Evolutionary conservation across 805 yeast genomes (phyloP).

Genomic region (Monosporozyma aquatica): DNA sequence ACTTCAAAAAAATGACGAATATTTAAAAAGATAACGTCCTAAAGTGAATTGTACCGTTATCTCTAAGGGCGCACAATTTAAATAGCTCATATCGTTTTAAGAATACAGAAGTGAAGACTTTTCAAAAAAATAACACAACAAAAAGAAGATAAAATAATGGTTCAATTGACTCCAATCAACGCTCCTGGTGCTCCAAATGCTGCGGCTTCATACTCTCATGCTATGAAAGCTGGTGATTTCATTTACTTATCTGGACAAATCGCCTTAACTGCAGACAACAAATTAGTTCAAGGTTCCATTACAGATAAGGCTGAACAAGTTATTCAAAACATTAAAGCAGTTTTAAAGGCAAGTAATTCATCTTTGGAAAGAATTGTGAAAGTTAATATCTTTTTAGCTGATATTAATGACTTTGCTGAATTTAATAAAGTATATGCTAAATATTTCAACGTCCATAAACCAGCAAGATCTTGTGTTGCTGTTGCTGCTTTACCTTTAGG

Average conservation of each 20-base stretch:
- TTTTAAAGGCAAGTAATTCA: conserved; percentile 80
- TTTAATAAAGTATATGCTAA: conserved; percentile 78
- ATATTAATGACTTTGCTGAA: conserved; percentile 75
- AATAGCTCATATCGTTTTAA: no score
- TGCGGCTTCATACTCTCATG: conserved; percentile 95
- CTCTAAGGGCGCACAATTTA: no score
- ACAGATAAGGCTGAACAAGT: conserved; percentile 72
- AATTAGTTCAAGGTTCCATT: conserved; percentile 67
- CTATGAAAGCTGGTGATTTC: conserved; percentile 81
- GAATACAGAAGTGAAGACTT: no score
- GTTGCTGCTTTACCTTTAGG: conserved; percentile 86
- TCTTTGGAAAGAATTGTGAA: conserved; percentile 77
- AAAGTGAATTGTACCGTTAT: no score
- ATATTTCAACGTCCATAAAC: conserved; percentile 70
- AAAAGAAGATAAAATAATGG: conserved; percentile 11
- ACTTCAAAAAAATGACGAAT: background rate
- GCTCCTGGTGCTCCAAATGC: conserved; percentile 88
- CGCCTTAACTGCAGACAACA: conserved; percentile 77
- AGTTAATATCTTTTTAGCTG: conserved; percentile 80
- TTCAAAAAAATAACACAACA: background rate
- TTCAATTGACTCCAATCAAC: conserved; percentile 39
- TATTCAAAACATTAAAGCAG: conserved; percentile 55
- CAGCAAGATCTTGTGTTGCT: conserved; percentile 97
- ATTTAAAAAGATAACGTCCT: no score
- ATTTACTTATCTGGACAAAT: conserved; percentile 93